Base-by-base conservation (phyloP, 2,329 filamentous ascomycete genomes). In the Ceratocystis alfenasii region DNA sequence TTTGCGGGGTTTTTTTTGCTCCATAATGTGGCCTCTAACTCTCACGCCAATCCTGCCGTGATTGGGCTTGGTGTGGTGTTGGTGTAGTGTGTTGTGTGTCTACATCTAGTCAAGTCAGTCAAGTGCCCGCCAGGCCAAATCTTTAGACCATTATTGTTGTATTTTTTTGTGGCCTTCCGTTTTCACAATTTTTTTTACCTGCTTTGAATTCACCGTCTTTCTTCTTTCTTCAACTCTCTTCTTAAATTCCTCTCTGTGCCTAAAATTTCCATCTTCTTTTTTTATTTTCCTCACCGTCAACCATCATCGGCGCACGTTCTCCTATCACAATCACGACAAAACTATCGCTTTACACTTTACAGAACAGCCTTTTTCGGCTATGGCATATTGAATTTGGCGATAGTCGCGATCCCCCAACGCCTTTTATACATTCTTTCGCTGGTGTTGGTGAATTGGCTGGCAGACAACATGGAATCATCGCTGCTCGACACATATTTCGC, bases 91-190 rank as follows among this genome's bases (percentile, higher is more conserved):
- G 28, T 60, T 41, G 55, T 28, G 28, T 30, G 30, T 28, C 55
- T 48, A 48, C 46, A 48, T 48, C 46, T 22, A 48, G 20, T 48
- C 17, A 41, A 41, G 36, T 15, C 36, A 41, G 36, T 41, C 36
- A 41, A 41, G 36, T 41, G 36, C 36, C 36, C 36, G 36, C 36
- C 20, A 48, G 46, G 20, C n/a, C 46, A 48, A 48, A 48, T 22
- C 46, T 48, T 48, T 48, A 48, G 46, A 48, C 46, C 46, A 57
- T 41, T 48, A 62, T 67, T 65, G 57, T 55, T 67, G 22, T 28
- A 12, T 41, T 17, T 30, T 59, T 67, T 36, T 45, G 30, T 63
- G 4, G 53, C 61, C 30, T 59, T 59, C 30, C 55, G 25, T 20
- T 33, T 63, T 55, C 22, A 55, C 41, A 20, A n/a, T 53, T 62